Evolutionary conservation across 345 rosid species (phyloP), one percentile per base, ranked within the genome.

Genomic region (Camelina sativa): DNA sequence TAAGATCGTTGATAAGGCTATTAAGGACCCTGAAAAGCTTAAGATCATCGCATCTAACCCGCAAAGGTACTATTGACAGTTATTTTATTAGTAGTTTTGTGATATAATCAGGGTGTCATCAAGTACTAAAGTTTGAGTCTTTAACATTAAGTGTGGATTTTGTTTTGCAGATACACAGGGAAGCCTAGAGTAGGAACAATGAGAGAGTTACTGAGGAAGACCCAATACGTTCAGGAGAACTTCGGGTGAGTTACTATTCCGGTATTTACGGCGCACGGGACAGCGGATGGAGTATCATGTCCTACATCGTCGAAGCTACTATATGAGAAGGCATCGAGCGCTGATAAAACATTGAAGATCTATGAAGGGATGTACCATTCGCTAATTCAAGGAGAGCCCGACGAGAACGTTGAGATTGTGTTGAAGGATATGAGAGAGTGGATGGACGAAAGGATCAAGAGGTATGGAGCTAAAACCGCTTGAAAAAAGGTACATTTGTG

Each of bases 341-440:
- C 34, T 30, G 97, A 95, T 77, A 95, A 90, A 86, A 87, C 85
- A 70, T 54, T 95, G 82, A 95, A 90, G 80, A 7, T 91, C 1
- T 95, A 95, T 32, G 97, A 88, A 19, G 99, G 93, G n/a, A 91
- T 95, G 97, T 90, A 87, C 66, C 99, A 90, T 79, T 95, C 97
- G 0, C 73, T 95, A 81, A 78, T 95, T 19, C 97, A 95, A 69
- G 97, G 97, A 11, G 99, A 95, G 86, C 90, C 97, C 1, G 97
- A 91, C 41, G 97, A 90, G 80, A 83, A 82, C 62, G 97, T 87
- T 11, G 59, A 80, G 51, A 74, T 86, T 30, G 97, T 91, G 12
- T 72, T 95, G 84, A 87, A 80, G 70, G 99, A 95, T 62, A 95
- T 87, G 99, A 85, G 97, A 79, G 97, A 90, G 71, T 91, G 99